Evolutionary conservation across 1,284 basidiomycete species (phyloP), one percentile per base, ranked within the genome.

Genomic region (Tremellales sp.): DNA sequence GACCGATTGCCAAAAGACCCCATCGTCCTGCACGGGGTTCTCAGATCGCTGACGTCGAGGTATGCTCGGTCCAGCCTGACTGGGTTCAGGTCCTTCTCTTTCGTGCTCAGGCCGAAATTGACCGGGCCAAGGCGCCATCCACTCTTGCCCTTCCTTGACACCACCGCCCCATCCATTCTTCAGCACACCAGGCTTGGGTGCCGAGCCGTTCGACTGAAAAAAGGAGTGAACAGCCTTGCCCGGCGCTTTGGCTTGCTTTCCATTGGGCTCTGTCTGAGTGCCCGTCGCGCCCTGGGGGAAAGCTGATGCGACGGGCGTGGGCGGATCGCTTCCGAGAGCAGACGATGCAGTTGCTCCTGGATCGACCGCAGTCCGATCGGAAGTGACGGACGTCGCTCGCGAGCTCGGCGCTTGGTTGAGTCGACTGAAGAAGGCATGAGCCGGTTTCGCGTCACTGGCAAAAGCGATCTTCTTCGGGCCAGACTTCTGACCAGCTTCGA

Each of bases 141-240:
- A 58, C 48, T 67, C 67, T 12, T 65, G 62, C 0, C 63, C 68
- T 33, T 62, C 56, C 37, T 55, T 57, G 23, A 58, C 41, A 24
- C 53, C 58, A 25, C 48, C 26, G 7, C 68, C 70, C 70, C 70
- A 73, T 1, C 70, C 70, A 37, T 63, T 46, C 44, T 57, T 59
- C 31, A 66, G 25, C 25, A 40, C 45, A 0, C 62, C 59, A 3
- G 53, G 40, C 13, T 40, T 48, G 5, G 12, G 37, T 7, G 23
- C 50, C 10, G 17, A 36, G 4, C 50, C 51, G 15, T 44, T 48
- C 46, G 45, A 37, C 17, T 39, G 37, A 56, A 70, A 70, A 56
- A 72, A 69, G 1, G 54, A 36, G 49, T 69, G 64, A 3, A 64
- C 58, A 40, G 59, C 57, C 15, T 31, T 8, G 7, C 17, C 23